Percentiles rank a stretch among this genome's conserved stretches.
Conservation (phyloP, 2,329 filamentous ascomycete species). For the Beauveria scarabaeidicola region DNA sequence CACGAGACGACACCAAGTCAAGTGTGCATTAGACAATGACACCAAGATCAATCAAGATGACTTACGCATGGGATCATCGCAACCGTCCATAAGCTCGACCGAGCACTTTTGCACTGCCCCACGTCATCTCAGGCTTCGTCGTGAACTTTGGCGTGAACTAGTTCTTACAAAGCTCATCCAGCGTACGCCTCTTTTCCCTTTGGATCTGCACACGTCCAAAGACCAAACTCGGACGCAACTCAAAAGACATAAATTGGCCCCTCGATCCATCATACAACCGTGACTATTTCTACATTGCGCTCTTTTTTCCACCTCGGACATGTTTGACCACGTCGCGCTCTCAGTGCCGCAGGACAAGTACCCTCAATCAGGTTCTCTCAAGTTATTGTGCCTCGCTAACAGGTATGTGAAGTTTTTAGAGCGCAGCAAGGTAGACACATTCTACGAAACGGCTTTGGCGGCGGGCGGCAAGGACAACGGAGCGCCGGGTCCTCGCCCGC, state of each 20-base stretch:
- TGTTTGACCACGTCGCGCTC: slow-evolving; percentile 12
- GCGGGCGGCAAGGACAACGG: slow-evolving; percentile 36
- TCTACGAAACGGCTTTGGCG: slow-evolving; percentile 29
- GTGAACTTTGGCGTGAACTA: neutral
- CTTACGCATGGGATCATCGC: neutral
- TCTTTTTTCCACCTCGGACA: neutral
- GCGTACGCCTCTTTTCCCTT: neutral
- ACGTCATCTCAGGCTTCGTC: neutral
- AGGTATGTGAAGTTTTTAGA: slow-evolving; percentile 17
- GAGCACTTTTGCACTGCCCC: neutral
- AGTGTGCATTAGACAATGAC: too few relatives aligned
- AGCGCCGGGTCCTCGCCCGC: slow-evolving; percentile 29
- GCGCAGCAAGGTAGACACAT: slow-evolving; percentile 31
- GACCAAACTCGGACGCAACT: neutral
- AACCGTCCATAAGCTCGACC: neutral
- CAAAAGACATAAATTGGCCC: neutral
- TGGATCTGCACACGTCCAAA: neutral
- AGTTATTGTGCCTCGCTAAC: too few relatives aligned
- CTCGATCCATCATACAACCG: neutral
- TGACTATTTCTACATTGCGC: neutral
- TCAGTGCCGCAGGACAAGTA: slow-evolving; percentile 10
- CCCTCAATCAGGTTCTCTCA: neutral
- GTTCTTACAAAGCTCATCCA: neutral
- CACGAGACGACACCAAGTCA: too few relatives aligned
- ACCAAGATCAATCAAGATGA: too few relatives aligned